Evolutionary conservation across 306 rosid genomes (phyloP), one percentile per base, ranked within the genome.

Genomic region (Herpetospermum pedunculosum): DNA sequence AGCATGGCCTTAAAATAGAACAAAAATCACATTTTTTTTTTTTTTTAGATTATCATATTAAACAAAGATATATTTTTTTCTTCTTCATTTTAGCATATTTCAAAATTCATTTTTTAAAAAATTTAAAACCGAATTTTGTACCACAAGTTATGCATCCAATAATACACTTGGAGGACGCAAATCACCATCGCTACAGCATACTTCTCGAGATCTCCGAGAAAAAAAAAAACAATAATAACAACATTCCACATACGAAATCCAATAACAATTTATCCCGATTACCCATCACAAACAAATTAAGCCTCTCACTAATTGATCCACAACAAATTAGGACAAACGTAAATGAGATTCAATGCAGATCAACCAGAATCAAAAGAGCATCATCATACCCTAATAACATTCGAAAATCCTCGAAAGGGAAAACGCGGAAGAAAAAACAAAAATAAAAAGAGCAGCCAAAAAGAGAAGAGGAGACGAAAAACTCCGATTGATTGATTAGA

Each of bases 381-480:
- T 19, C 80, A 75, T 52, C 29, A 54, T 37, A 37, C 26, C 68
- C n/a, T 3, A 54, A 43, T 26, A 69, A 69, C 35, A 48, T 38
- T 41, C 40, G 28, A 25, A 32, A 62, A 67, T 60, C n/a, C 49
- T 65, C 25, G 32, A 76, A 75, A 37, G 58, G 64, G 25, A 4
- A 38, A 70, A 65, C 25, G 44, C 67, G 9, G n/a, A 60, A 63
- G 23, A 54, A 16, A 59, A 30, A 26, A 41, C 13, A 49, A 32
- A 30, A 21, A 30, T 15, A 62, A 76, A 60, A 40, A 40, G 81
- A 58, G 50, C 58, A 78, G 78, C 52, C 37, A 73, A n/a, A n/a
- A n/a, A n/a, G n/a, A n/a, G n/a, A n/a, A 41, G 50, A 19, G 49
- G 53, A 82, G 54, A 19, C 44, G 76, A 75, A 79, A n/a, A 37